Conservation (phyloP, 371 early-diverging fungal species). For the Saksenaea vasiformis region DNA sequence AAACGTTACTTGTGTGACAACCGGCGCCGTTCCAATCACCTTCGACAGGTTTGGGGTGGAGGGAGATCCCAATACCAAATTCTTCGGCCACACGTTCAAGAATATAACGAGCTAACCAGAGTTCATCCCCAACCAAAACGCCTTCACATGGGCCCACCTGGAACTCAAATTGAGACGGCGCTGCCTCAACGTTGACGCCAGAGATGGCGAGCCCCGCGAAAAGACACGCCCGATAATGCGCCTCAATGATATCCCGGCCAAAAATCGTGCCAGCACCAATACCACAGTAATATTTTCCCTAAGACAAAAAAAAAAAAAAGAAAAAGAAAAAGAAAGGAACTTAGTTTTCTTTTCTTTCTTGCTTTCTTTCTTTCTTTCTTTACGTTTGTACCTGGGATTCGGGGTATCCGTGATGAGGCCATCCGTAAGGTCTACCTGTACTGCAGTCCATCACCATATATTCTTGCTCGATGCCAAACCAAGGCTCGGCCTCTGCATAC, state of each 20-base stretch:
- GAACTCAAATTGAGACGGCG: constrained; percentile 56
- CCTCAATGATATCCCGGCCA: constrained; percentile 67
- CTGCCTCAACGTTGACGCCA: constrained; percentile 56
- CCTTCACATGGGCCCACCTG: constrained; percentile 61
- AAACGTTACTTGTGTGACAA: constrained; percentile 39
- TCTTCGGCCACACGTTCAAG: constrained; percentile 57
- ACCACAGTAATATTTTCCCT: constrained; percentile 62
- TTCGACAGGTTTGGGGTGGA: constrained; percentile 57
- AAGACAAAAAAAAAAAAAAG: not conserved
- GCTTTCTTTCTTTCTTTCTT: not conserved
- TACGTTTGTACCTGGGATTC: constrained; percentile 53
- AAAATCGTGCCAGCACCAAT: constrained; percentile 52
- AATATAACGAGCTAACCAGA: constrained; percentile 54
- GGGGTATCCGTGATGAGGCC: constrained; percentile 63
- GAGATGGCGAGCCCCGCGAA: constrained; percentile 56
- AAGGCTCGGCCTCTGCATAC: constrained; percentile 47
- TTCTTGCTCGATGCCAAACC: constrained; percentile 69
- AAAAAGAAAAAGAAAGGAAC: not conserved
- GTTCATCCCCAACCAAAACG: constrained; percentile 47
- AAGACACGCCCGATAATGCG: constrained; percentile 61
- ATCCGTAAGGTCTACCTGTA: constrained; percentile 55
- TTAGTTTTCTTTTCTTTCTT: too few species aligned
- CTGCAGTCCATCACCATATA: constrained; percentile 58
- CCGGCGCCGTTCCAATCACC: constrained; percentile 62
- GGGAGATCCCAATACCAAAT: constrained; percentile 53